Evolutionary conservation across 2,329 filamentous ascomycete species (phyloP).

Genomic region (Atkinsonella texensis): DNA sequence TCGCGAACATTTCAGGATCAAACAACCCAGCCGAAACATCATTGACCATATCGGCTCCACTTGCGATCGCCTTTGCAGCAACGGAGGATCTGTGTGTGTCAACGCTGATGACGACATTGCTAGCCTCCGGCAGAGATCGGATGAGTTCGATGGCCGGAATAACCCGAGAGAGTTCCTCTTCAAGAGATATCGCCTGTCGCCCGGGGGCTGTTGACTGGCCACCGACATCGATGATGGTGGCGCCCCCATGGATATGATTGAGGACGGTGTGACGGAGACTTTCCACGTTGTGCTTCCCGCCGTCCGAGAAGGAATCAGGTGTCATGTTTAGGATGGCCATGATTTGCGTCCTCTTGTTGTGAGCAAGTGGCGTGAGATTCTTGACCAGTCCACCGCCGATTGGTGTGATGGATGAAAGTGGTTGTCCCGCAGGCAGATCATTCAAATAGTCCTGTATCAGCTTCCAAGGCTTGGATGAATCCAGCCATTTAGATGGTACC

Average conservation of each 20-base stretch:
- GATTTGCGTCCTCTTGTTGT: slow-evolving; percentile 55
- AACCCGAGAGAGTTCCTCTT: slow-evolving; percentile 68
- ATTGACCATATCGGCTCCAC: slow-evolving; percentile 87
- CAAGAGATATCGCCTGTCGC: slow-evolving; percentile 51
- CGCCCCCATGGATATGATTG: slow-evolving; percentile 54
- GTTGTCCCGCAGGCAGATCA: slow-evolving; percentile 36
- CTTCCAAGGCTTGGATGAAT: slow-evolving; percentile 45
- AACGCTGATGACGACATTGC: slow-evolving; percentile 63
- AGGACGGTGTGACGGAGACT: slow-evolving; percentile 48
- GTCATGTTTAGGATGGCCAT: slow-evolving; percentile 96
- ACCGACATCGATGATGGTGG: slow-evolving; percentile 81
- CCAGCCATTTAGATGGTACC: slow-evolving; percentile 40
- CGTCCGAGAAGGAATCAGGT: slow-evolving; percentile 94
- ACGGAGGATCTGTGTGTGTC: slow-evolving; percentile 88
- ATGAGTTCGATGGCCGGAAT: slow-evolving; percentile 68
- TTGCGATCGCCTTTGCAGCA: slow-evolving; percentile 60
- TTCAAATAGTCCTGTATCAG: slow-evolving; percentile 49
- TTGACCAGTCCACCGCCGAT: slow-evolving; percentile 32
- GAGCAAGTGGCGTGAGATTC: slow-evolving; percentile 46
- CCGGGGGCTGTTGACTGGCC: slow-evolving; percentile 85
- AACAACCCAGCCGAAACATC: slow-evolving; percentile 77
- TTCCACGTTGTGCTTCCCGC: slow-evolving; percentile 47
- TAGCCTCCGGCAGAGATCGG: slow-evolving; percentile 50
- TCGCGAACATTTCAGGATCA: slow-evolving; percentile 71
- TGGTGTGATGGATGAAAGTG: slow-evolving; percentile 48